phyloP scores from a whole-genome alignment of 1,284 basidiomycete genomes.

The Schizophyllum amplum region DNA sequence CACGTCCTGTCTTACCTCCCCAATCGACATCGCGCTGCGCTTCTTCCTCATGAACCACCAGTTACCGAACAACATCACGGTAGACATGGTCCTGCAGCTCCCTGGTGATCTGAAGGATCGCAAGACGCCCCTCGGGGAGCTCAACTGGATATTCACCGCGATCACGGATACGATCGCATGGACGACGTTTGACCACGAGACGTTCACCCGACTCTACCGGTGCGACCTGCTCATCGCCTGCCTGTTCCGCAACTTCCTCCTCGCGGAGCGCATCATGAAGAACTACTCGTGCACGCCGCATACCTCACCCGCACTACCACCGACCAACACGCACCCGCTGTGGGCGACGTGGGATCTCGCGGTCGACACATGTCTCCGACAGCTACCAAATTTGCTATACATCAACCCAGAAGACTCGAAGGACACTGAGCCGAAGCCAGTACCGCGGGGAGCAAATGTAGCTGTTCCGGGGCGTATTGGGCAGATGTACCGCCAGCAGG shows the following conservation, averaged over 20 bases:
- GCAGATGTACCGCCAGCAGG: slow-evolving; percentile 20
- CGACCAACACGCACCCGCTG: slow-evolving; percentile 91
- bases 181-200: slow-evolving; percentile 91
- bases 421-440: slow-evolving; percentile 6
- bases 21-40: slow-evolving; percentile 94
- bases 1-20: slow-evolving; percentile 95
- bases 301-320: slow-evolving; percentile 85
- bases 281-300: slow-evolving; percentile 97
- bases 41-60: slow-evolving; percentile 93
- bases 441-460: background rate
- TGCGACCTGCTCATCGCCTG: slow-evolving; percentile 96
- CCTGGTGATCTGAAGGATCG: slow-evolving; percentile 96
- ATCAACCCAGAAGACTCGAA: slow-evolving; percentile 41
- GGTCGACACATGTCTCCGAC: slow-evolving; percentile 90
- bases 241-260: slow-evolving; percentile 92
- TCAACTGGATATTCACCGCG: slow-evolving; percentile 99
- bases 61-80: slow-evolving; percentile 66
- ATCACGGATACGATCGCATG: slow-evolving; percentile 99
- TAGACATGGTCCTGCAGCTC: slow-evolving; percentile 92
- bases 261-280: slow-evolving; percentile 98
- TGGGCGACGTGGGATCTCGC: slow-evolving; percentile 99
- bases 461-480: slow-evolving; percentile 30
- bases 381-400: slow-evolving; percentile 82
- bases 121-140: slow-evolving; percentile 90
- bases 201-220: slow-evolving; percentile 91